phyloP scores from a whole-genome alignment of 2,329 filamentous ascomycete genomes.

The Neonectria sp. region DNA sequence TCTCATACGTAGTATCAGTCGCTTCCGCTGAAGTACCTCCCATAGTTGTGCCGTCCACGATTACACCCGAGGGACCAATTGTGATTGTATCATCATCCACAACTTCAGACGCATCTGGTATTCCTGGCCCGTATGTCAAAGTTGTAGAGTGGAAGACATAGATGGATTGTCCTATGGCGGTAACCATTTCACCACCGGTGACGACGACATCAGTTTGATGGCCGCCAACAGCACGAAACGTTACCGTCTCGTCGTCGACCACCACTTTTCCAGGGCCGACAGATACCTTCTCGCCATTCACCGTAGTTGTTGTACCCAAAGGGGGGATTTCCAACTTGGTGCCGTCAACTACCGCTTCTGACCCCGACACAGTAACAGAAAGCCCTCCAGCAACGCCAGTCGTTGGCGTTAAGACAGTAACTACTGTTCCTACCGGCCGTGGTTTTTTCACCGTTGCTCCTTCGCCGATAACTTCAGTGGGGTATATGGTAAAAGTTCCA shows the following conservation, averaged over 20 bases:
- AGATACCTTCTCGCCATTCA: constrained; percentile 53
- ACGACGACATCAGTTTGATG: constrained; percentile 61
- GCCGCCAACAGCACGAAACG: constrained; percentile 50
- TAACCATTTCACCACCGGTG: constrained; percentile 64
- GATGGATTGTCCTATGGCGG: constrained; percentile 58
- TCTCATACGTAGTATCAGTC: constrained; percentile 59
- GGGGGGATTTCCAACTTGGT: constrained; percentile 60
- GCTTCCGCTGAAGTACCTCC: constrained; percentile 58
- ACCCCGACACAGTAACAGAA: constrained; percentile 58
- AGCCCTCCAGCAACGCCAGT: constrained; percentile 58
- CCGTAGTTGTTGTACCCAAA: constrained; percentile 52
- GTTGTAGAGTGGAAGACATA: constrained; percentile 60
- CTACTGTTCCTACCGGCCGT: constrained; percentile 47
- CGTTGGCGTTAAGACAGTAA: constrained; percentile 54
- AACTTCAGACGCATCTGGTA: constrained; percentile 53
- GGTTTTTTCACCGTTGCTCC: constrained; percentile 62
- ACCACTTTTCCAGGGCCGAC: constrained; percentile 54
- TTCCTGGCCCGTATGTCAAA: constrained; percentile 60
- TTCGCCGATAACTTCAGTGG: constrained; percentile 61
- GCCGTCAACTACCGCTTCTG: constrained; percentile 59
- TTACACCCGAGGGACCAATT: constrained; percentile 63
- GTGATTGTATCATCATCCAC: constrained; percentile 67
- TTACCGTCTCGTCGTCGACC: constrained; percentile 56
- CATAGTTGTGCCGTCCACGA: constrained; percentile 58
- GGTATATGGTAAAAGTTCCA: constrained; percentile 64